Conservation (phyloP, 1,284 basidiomycete species). For the Puccinia novopanici region DNA sequence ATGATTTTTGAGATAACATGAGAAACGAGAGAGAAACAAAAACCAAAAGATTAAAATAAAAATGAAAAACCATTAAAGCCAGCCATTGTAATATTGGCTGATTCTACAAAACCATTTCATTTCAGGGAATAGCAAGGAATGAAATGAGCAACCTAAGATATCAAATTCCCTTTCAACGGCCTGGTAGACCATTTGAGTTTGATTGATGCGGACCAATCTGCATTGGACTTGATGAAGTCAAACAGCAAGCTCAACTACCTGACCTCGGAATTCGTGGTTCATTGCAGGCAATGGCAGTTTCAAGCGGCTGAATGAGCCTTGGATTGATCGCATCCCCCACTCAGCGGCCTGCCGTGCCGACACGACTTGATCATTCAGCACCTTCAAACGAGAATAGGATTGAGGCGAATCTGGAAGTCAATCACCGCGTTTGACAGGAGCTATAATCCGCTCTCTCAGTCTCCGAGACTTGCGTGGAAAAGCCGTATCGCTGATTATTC, state of each 20-base stretch:
- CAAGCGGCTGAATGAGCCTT: not conserved
- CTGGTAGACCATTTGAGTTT: not conserved
- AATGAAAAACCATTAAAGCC: no score
- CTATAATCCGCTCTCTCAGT: not conserved
- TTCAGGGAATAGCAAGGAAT: not conserved
- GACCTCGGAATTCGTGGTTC: not conserved
- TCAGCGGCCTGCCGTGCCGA: conserved; percentile 4
- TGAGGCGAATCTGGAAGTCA: not conserved
- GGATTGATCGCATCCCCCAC: conserved; percentile 9
- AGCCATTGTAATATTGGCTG: no score
- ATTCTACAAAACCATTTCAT: no score
- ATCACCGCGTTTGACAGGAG: conserved; percentile 1
- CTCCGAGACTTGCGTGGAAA: not conserved
- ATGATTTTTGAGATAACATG: no score
- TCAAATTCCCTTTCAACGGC: not conserved
- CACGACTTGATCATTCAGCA: conserved; percentile 8
- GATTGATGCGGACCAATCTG: not conserved
- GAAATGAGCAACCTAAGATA: not conserved
- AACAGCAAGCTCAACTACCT: not conserved
- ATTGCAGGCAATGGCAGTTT: not conserved
- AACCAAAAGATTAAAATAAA: no score
- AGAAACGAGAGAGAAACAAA: no score
- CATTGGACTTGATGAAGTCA: not conserved
- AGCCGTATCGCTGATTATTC: not conserved
- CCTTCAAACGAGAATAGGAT: not conserved